These are phyloP conservation scores for Tothia fuscella DNA, from an alignment of 2,329 filamentous ascomycete species.

Conservation along the genomic window DNA sequence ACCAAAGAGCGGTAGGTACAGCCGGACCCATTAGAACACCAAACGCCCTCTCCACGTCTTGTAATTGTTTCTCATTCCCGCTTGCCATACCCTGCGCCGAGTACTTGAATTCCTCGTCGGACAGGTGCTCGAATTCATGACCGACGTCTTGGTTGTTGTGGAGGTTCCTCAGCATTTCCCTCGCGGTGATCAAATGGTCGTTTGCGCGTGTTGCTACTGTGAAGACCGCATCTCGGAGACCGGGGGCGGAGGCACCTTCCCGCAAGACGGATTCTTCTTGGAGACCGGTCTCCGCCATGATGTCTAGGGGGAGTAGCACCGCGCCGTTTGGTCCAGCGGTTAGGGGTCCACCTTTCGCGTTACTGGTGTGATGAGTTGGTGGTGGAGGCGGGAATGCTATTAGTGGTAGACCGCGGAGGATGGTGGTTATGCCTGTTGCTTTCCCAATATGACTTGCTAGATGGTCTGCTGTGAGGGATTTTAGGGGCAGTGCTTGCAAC, in stretches of 20 bases:
- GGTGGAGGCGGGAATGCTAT: slow-evolving; percentile 66
- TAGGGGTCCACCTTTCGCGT: slow-evolving; percentile 24
- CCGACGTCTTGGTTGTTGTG: slow-evolving; percentile 61
- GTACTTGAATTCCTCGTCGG: slow-evolving; percentile 47
- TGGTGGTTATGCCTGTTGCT: slow-evolving; percentile 73
- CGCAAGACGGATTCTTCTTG: slow-evolving; percentile 85
- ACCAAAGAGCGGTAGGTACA: slow-evolving; percentile 64
- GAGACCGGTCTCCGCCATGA: slow-evolving; percentile 73
- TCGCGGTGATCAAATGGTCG: slow-evolving; percentile 86
- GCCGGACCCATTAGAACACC: slow-evolving; percentile 64
- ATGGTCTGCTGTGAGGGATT: slow-evolving; percentile 79
- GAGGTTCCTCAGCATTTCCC: slow-evolving; percentile 79
- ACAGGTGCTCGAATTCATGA: slow-evolving; percentile 80
- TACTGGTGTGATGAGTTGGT: slow-evolving; percentile 38
- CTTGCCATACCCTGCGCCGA: slow-evolving; percentile 11
- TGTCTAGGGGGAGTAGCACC: slow-evolving; percentile 72
- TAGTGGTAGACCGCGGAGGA: slow-evolving; percentile 77
- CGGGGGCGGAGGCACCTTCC: slow-evolving; percentile 62
- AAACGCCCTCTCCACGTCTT: slow-evolving; percentile 57
- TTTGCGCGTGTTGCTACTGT: slow-evolving; percentile 85
- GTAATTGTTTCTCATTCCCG: slow-evolving; percentile 21
- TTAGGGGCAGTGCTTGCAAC: slow-evolving; percentile 64
- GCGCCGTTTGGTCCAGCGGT: slow-evolving; percentile 43
- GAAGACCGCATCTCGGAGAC: slow-evolving; percentile 82
- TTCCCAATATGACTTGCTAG: slow-evolving; percentile 93